Evolutionary conservation across 2,329 filamentous ascomycete genomes (phyloP), one percentile per base, ranked within the genome.

Genomic region (Aureobasidium mangrovei): DNA sequence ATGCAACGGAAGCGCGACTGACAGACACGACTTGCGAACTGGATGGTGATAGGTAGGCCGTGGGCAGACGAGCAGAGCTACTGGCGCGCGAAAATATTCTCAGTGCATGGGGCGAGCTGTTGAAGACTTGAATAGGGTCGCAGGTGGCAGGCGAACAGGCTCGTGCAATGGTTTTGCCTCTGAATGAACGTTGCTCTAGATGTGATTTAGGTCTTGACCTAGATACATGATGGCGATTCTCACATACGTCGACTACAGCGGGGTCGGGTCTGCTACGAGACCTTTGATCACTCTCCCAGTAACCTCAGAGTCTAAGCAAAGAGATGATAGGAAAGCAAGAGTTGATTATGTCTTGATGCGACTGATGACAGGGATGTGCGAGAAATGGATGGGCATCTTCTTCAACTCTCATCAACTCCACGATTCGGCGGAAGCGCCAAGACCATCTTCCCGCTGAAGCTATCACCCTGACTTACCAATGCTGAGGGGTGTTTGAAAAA

Each of bases 191-290:
- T 42, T 33, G 33, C 47, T 51, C 46, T 49, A 36, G 42, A 42
- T 42, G 12, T 42, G n/a, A 51, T 51, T 51, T 51, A 51, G 47
- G 38, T 51, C 47, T 9, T 35, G 35, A 28, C 27, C 38, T 51
- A 51, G 29, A 38, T 42, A 48, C 38, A 31, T 35, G 38, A 41
- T 31, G 38, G 39, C 39, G 29, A 41, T 38, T 40, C 40, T 41
- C 47, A 51, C 47, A 35, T 51, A 51, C 47, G 29, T 51, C 27
- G 47, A 42, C 47, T 51, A 51, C 38, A 40, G 18, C 35, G 7
- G 36, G 27, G n/a, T n/a, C 8, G 38, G 28, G 28, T 31, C 32
- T 33, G 6, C 36, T 41, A 49, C 26, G 36, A 40, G 26, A 42
- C 47, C 35, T 42, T 9, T 7, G 29, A 27, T 42, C 35, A 33